Conservation (phyloP, 306 rosid genomes). For the Cicer judaicum region DNA sequence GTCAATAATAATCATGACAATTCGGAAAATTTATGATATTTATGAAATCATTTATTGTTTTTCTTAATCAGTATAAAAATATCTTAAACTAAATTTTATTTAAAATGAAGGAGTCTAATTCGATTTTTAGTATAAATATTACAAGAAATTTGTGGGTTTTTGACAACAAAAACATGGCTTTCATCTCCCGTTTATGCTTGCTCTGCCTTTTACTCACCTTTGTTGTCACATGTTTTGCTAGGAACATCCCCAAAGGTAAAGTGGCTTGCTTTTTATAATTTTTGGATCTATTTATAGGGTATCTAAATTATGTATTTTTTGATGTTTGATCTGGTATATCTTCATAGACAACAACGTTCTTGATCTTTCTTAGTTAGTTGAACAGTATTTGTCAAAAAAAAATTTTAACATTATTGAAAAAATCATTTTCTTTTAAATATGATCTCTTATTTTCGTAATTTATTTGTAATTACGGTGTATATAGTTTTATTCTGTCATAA, state of each 20-base stretch:
- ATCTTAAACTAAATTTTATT: too few species aligned
- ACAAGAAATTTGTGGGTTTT: neutral
- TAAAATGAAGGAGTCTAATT: too few species aligned
- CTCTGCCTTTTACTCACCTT: conserved; percentile 31
- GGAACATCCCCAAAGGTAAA: conserved; percentile 1
- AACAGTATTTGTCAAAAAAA: too few species aligned
- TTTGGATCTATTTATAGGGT: neutral
- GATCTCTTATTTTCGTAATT: neutral
- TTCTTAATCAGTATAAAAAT: too few species aligned
- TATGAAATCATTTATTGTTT: too few species aligned
- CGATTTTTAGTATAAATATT: too few species aligned
- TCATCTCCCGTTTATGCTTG: conserved; percentile 13
- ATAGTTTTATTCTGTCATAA: too few species aligned
- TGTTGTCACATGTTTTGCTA: conserved; percentile 7
- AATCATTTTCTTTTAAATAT: neutral
- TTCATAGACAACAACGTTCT: neutral
- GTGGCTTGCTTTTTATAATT: neutral
- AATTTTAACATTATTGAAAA: too few species aligned
- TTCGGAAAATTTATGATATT: too few species aligned
- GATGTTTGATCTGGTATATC: neutral
- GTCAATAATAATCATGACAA: too few species aligned
- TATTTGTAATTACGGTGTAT: too few species aligned
- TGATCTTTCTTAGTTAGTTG: neutral
- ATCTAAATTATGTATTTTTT: neutral
- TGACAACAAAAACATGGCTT: conserved; percentile 15